A percentile compares a stretch with the other conserved stretches of the same genome.
Conservation (phyloP, 129 eudicot species). For the Mikania micrantha region DNA sequence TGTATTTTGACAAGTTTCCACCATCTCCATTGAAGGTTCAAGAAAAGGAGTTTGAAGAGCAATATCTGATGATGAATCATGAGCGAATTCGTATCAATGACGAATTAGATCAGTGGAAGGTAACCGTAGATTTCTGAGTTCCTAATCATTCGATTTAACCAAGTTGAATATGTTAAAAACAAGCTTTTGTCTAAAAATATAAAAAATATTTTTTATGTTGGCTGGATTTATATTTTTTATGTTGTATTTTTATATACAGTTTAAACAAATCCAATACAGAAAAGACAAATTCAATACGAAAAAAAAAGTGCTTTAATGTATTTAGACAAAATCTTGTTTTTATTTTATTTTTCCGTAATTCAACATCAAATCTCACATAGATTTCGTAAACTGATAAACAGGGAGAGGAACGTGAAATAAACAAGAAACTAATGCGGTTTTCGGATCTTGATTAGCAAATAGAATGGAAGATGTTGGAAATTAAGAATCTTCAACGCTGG, state of each 20-base stretch:
- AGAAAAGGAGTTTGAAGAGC: not conserved
- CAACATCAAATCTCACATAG: too few relatives aligned
- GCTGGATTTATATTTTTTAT: too few relatives aligned
- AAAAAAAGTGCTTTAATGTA: too few relatives aligned
- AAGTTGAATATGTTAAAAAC: too few relatives aligned
- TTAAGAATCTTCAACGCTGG: not conserved
- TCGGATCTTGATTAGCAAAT: not conserved
- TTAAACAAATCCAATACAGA: too few relatives aligned
- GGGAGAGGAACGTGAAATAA: not conserved
- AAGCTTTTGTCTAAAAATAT: too few relatives aligned
- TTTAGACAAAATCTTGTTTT: too few relatives aligned
- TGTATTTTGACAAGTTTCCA: not conserved
- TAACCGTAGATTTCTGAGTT: not conserved
- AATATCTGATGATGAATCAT: conserved; percentile 8
- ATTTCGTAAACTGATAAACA: not conserved
- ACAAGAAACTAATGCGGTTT: not conserved
- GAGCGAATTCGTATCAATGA: not conserved
- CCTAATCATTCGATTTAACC: too few relatives aligned
- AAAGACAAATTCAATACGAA: too few relatives aligned
- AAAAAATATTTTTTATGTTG: too few relatives aligned
- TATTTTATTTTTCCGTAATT: too few relatives aligned
- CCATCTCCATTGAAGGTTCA: not conserved
- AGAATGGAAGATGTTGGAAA: not conserved
- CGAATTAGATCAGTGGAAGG: conserved; percentile 13
- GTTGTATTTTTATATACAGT: too few relatives aligned